Conservation (phyloP, 1,139 yeast genomes). For the Yamadazyma sp. region DNA sequence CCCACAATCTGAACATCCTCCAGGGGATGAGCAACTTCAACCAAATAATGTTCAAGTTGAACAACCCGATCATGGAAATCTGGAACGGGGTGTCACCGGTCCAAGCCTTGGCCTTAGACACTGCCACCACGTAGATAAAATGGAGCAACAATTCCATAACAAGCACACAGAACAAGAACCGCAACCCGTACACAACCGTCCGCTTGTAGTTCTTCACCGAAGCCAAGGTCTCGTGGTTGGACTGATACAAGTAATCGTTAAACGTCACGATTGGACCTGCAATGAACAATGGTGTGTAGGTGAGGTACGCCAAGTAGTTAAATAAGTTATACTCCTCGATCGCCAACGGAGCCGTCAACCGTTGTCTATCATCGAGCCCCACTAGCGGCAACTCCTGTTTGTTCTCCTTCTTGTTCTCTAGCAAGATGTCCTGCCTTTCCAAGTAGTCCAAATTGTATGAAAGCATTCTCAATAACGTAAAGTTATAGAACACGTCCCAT, state of each 20-base stretch:
- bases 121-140: conserved; percentile 89
- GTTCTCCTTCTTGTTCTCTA: conserved; percentile 14
- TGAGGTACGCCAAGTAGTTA: conserved; percentile 73
- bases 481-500: conserved; percentile 96
- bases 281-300: conserved; percentile 86
- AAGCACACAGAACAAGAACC: conserved; percentile 71
- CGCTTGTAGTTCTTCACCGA: conserved; percentile 49
- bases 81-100: conserved; percentile 86
- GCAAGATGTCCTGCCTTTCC: conserved; percentile 32
- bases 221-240: conserved; percentile 36
- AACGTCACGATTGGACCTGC: conserved; percentile 95
- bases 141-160: conserved; percentile 90
- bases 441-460: conserved; percentile 81
- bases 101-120: conserved; percentile 89
- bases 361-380: conserved; percentile 57
- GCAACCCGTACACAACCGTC: conserved; percentile 59
- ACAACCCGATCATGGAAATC: conserved; percentile 89
- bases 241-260: conserved; percentile 85
- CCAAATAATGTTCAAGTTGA: conserved; percentile 91
- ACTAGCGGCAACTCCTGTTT: conserved; percentile 13
- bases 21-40: conserved; percentile 89
- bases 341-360: conserved; percentile 68
- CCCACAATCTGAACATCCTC: conserved; percentile 94
- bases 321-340: conserved; percentile 54
- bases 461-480: conserved; percentile 78